A percentile compares a stretch with the other conserved stretches of the same genome.
Evolutionary conservation across 1,284 basidiomycete species (phyloP).

Genomic region (Leccinum angustisporum): DNA sequence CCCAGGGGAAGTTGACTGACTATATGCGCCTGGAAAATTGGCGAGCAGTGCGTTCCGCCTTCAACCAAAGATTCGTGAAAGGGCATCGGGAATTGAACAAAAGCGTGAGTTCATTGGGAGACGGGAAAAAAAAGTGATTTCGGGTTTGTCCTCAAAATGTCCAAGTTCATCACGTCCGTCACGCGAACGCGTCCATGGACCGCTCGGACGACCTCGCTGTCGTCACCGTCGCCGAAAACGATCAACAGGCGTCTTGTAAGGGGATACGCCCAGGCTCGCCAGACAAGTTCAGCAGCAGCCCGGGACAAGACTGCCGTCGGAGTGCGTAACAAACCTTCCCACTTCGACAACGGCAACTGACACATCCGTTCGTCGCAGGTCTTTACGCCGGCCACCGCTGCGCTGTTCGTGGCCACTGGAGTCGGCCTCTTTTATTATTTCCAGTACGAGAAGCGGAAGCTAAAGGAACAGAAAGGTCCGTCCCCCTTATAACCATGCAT

Average conservation of each 20-base stretch:
- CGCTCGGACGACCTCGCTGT: constrained; percentile 7
- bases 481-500: neutral
- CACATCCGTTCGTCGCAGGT: constrained; percentile 50
- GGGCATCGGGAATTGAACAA: neutral
- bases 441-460: constrained; percentile 78
- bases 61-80: neutral
- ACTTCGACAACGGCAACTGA: neutral
- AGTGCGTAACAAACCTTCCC: constrained; percentile 28
- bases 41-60: neutral
- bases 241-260: constrained; percentile 5
- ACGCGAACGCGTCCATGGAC: constrained; percentile 19
- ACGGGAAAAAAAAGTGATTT: neutral
- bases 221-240: neutral
- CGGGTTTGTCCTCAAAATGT: constrained; percentile 18
- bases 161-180: constrained; percentile 19
- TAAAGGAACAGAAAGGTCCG: constrained; percentile 72
- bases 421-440: constrained; percentile 88
- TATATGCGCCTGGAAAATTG: neutral
- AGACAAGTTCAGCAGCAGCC: too few species aligned
- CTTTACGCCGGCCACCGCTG: constrained; percentile 84
- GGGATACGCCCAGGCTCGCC: constrained; percentile 20
- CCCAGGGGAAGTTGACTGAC: too few species aligned
- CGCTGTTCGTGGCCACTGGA: constrained; percentile 82
- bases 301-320: constrained; percentile 45
- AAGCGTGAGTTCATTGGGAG: neutral